Conservation (phyloP, 257 asterid species). For the Cruciata laevipes region DNA sequence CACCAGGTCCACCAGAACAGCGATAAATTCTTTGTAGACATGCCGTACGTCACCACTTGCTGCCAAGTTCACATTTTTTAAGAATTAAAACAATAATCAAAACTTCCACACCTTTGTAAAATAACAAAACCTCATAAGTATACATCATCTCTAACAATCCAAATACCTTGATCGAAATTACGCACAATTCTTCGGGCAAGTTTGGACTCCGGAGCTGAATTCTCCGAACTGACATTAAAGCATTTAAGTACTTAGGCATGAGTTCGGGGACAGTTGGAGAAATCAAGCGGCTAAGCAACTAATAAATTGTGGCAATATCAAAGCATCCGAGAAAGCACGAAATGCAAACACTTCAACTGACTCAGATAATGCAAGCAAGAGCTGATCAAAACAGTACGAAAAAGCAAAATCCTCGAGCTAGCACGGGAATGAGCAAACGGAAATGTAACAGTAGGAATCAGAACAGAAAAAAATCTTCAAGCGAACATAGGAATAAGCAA, state of each 20-base stretch:
- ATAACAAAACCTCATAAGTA: neutral
- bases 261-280: neutral
- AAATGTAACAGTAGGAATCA: neutral
- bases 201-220: conserved; percentile 54
- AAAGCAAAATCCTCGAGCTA: too few species aligned
- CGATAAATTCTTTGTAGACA: conserved; percentile 64
- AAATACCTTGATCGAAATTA: conserved; percentile 79
- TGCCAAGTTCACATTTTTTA: conserved; percentile 22
- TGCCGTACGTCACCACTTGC: conserved; percentile 71
- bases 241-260: neutral
- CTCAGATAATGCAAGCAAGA: too few species aligned
- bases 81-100: neutral
- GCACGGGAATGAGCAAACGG: neutral
- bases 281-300: neutral
- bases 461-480: neutral
- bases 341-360: too few species aligned
- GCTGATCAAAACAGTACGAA: too few species aligned
- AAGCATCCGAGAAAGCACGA: too few species aligned
- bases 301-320: too few species aligned
- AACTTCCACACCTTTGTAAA: neutral
- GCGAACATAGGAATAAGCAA: neutral
- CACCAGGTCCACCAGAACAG: conserved; percentile 66
- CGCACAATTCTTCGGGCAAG: conserved; percentile 65
- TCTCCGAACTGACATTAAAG: conserved; percentile 36
- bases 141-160: neutral